Conservation (phyloP, 2,329 filamentous ascomycete genomes). For the Knoxdaviesia proteae region DNA sequence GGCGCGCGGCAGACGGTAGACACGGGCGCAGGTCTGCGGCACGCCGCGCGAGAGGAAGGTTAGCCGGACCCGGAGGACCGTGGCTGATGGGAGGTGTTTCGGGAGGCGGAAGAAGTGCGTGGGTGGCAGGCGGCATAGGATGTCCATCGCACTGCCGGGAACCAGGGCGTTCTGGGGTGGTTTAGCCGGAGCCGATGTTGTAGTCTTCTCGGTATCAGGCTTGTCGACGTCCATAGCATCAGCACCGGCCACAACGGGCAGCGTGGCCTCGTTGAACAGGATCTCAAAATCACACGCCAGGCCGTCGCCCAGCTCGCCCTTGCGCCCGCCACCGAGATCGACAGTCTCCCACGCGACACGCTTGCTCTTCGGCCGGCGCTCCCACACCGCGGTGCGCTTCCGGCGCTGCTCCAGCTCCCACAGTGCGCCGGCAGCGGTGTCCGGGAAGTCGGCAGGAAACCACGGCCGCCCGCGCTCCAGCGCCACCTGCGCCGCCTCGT, state of each 20-base stretch:
- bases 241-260: slow-evolving; percentile 2
- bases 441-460: slow-evolving; percentile 73
- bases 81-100: slow-evolving; percentile 7
- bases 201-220: not conserved
- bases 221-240: slow-evolving; percentile 14
- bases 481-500: slow-evolving; percentile 57
- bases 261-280: slow-evolving; percentile 23
- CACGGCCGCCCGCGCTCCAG: slow-evolving; percentile 63
- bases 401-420: slow-evolving; percentile 54
- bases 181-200: no score
- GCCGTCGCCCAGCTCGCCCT: slow-evolving; percentile 65
- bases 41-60: slow-evolving; percentile 49
- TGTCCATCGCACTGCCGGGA: no score
- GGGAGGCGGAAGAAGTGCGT: slow-evolving; percentile 4
- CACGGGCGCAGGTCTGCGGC: slow-evolving; percentile 49
- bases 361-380: slow-evolving; percentile 58
- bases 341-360: slow-evolving; percentile 54
- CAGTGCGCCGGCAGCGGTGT: slow-evolving; percentile 53
- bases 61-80: slow-evolving; percentile 42
- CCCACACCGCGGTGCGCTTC: slow-evolving; percentile 15
- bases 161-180: no score
- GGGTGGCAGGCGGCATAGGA: no score
- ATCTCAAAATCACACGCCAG: slow-evolving; percentile 70
- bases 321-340: slow-evolving; percentile 50
- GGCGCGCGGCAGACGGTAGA: slow-evolving; percentile 60